A percentile compares a stretch with the other conserved stretches of the same genome.
phyloP scores from a whole-genome alignment of 306 rosid species.

The Cucumis melo region DNA sequence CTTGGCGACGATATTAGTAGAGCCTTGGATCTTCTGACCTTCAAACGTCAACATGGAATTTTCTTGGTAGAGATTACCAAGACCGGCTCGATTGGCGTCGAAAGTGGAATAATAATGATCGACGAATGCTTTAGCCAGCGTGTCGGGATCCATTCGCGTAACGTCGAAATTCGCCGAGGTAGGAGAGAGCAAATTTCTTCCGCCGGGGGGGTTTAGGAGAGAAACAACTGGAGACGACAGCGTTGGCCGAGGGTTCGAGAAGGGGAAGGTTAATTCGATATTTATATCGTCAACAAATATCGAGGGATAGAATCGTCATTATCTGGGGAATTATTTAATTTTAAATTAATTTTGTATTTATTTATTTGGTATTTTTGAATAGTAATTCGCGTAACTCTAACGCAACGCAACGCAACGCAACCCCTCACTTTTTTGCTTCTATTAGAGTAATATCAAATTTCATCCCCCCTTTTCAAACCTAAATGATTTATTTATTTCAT shows the following conservation, averaged over 20 bases:
- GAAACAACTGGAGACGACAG: not conserved
- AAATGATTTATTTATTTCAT: too few species aligned
- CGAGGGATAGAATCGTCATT: not conserved
- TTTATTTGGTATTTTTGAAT: not conserved
- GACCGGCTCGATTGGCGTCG: constrained; percentile 41
- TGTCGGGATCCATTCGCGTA: constrained; percentile 66
- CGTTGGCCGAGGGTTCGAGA: not conserved
- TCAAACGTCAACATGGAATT: constrained; percentile 84
- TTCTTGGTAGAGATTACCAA: constrained; percentile 54
- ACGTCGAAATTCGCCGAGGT: not conserved
- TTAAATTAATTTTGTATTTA: not conserved
- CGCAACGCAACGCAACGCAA: too few species aligned
- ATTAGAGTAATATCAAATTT: too few species aligned
- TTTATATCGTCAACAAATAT: not conserved
- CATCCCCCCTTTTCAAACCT: too few species aligned
- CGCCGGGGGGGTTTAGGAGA: not conserved
- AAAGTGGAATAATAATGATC: constrained; percentile 75
- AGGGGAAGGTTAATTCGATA: not conserved
- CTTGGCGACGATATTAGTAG: constrained; percentile 59
- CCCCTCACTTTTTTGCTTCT: too few species aligned
- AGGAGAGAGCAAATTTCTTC: not conserved
- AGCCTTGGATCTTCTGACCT: constrained; percentile 81
- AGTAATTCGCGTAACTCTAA: too few species aligned
- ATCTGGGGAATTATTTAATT: too few species aligned
- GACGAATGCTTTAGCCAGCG: constrained; percentile 71